A percentile compares a stretch with the other conserved stretches of the same genome.
These are phyloP conservation scores for Tausonia pullulans DNA, from an alignment of 1,284 basidiomycete species.

Conservation along the genomic window DNA sequence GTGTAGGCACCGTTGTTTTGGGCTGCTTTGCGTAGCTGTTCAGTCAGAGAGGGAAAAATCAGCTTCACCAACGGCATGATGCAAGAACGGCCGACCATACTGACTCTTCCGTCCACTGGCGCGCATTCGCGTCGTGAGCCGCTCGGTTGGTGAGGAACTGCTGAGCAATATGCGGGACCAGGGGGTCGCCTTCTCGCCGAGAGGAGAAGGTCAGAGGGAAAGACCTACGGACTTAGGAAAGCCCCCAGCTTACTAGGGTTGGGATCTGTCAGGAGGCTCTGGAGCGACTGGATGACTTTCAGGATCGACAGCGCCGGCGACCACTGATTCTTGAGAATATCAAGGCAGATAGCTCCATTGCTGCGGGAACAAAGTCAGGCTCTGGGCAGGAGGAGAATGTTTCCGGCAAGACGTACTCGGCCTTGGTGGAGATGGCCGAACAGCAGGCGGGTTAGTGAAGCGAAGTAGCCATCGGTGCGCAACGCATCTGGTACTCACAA, in stretches of 20 bases:
- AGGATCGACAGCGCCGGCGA: conserved; percentile 79
- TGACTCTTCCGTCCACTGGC: conserved; percentile 90
- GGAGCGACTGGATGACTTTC: conserved; percentile 80
- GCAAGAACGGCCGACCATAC: conserved; percentile 28
- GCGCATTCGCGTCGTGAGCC: conserved; percentile 81
- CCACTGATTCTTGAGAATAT: conserved; percentile 50
- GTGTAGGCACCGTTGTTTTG: too few relatives aligned
- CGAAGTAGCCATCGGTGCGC: too few relatives aligned
- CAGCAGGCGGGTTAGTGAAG: too few relatives aligned
- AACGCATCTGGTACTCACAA: conserved; percentile 37
- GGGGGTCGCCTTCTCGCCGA: conserved; percentile 30
- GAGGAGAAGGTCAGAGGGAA: background rate
- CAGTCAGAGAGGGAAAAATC: background rate
- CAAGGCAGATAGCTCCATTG: conserved; percentile 35
- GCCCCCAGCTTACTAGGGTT: conserved; percentile 58
- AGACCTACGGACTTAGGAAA: background rate
- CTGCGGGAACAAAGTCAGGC: conserved; percentile 29
- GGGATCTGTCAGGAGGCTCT: conserved; percentile 74
- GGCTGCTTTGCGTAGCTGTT: background rate
- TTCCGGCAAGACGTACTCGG: too few relatives aligned
- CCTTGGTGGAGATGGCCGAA: too few relatives aligned
- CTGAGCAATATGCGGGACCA: conserved; percentile 46
- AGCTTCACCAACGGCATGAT: background rate
- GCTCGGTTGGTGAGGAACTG: conserved; percentile 82
- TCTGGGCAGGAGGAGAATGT: too few relatives aligned